Evolutionary conservation across 192 early-diverging fungal species (phyloP).

Genomic region (Chytriomyces hyalinus): DNA sequence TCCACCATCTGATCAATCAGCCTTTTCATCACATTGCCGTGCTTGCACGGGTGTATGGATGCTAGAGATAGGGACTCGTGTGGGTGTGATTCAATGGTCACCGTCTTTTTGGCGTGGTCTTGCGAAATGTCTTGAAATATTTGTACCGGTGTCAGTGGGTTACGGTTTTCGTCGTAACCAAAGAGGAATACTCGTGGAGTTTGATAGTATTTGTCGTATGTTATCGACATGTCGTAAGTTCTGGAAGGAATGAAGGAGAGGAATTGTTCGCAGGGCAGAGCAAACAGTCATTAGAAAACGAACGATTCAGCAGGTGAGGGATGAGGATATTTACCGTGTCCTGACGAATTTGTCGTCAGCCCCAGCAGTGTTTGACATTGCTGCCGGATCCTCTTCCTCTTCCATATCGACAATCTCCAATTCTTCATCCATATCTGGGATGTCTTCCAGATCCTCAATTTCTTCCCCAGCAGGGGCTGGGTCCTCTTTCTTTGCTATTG

Average conservation of each 20-base stretch:
- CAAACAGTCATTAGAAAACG: conserved; percentile 22
- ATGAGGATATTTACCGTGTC: conserved; percentile 44
- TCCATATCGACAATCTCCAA: conserved; percentile 64
- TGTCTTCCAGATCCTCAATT: conserved; percentile 75
- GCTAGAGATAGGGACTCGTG: conserved; percentile 87
- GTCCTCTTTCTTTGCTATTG: not conserved
- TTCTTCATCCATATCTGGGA: conserved; percentile 89
- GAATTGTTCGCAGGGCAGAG: not conserved
- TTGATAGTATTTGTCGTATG: conserved; percentile 99
- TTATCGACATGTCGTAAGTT: conserved; percentile 98
- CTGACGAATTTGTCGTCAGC: conserved; percentile 54
- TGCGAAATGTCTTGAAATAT: conserved; percentile 98
- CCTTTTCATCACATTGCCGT: conserved; percentile 97
- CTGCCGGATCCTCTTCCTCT: conserved; percentile 82
- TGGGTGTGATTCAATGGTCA: conserved; percentile 96
- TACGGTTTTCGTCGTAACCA: conserved; percentile 90
- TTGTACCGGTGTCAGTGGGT: conserved; percentile 84
- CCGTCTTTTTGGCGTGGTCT: conserved; percentile 99
- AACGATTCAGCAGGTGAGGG: conserved; percentile 18
- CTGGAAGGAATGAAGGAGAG: conserved; percentile 42
- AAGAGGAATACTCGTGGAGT: conserved; percentile 97
- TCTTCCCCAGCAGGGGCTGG: conserved; percentile 14
- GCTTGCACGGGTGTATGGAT: conserved; percentile 97
- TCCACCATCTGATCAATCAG: conserved; percentile 84
- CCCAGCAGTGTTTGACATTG: conserved; percentile 36